Evolutionary conservation across 805 yeast genomes (phyloP).

Genomic region (Phaffomyces antillensis): DNA sequence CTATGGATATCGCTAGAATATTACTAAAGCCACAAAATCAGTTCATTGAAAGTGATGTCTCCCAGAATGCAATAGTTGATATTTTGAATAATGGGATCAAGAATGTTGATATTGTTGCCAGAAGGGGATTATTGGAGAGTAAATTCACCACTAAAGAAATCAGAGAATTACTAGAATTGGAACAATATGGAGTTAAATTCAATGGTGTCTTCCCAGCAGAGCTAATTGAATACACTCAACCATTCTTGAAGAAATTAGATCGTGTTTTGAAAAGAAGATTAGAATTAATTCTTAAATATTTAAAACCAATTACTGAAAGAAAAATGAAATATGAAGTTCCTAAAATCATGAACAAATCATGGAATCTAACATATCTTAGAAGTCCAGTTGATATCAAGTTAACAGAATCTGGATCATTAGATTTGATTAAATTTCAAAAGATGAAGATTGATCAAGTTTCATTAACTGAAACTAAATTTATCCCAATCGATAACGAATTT

Average conservation of each 20-base stretch:
- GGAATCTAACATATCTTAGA: conserved; percentile 66
- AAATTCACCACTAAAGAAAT: conserved; percentile 92
- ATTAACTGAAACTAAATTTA: conserved; percentile 18
- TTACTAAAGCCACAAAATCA: conserved; percentile 49
- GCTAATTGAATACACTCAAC: conserved; percentile 11
- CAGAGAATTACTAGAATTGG: conserved; percentile 69
- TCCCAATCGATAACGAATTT: conserved; percentile 17
- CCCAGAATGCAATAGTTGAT: conserved; percentile 48
- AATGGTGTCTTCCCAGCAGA: conserved; percentile 34
- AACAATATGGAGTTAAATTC: conserved; percentile 40
- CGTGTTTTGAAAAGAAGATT: conserved; percentile 61
- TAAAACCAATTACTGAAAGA: conserved; percentile 26
- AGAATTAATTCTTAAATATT: conserved; percentile 51
- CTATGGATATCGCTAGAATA: conserved; percentile 82
- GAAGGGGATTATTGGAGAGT: conserved; percentile 79
- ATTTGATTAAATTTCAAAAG: conserved; percentile 40
- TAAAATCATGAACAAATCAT: conserved; percentile 23
- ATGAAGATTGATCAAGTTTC: conserved; percentile 39
- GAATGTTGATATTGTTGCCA: conserved; percentile 66
- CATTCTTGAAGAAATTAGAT: conserved; percentile 22
- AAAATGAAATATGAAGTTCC: conserved; percentile 17
- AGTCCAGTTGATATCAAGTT: conserved; percentile 50
- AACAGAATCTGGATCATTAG: conserved; percentile 30
- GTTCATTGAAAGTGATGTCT: conserved; percentile 70
- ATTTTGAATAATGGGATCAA: conserved; percentile 49